phyloP scores from a whole-genome alignment of 2,329 filamentous ascomycete species.

The Cladosporium sp. region DNA sequence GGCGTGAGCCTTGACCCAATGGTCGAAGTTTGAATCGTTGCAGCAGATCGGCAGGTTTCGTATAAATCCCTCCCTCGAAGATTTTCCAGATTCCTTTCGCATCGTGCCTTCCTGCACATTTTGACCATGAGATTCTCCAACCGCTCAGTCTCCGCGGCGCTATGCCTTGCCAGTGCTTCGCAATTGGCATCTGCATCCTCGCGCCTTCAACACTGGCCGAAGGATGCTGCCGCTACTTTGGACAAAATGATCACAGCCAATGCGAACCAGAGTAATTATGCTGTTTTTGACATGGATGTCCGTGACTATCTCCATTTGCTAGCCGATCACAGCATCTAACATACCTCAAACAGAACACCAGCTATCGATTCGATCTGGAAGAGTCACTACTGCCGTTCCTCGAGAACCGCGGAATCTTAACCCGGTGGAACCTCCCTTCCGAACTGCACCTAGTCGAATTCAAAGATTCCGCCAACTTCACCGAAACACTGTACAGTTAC shows the following conservation, averaged over 20 bases:
- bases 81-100: background rate
- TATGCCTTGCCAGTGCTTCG: background rate
- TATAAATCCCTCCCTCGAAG: no score
- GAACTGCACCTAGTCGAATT: slow-evolving; percentile 39
- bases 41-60: no score
- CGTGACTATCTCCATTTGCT: background rate
- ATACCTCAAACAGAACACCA: slow-evolving; percentile 30
- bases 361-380: slow-evolving; percentile 38
- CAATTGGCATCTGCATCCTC: background rate
- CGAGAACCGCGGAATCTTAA: slow-evolving; percentile 38
- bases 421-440: slow-evolving; percentile 32
- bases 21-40: no score
- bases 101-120: background rate
- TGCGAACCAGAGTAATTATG: slow-evolving; percentile 19
- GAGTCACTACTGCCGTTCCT: slow-evolving; percentile 41
- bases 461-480: slow-evolving; percentile 34
- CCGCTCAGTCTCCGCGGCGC: background rate
- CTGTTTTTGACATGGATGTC: slow-evolving; percentile 36
- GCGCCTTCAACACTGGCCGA: slow-evolving; percentile 16
- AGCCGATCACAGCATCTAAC: background rate
- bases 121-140: background rate
- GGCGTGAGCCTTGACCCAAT: no score
- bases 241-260: slow-evolving; percentile 16
- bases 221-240: slow-evolving; percentile 14
- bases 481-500: slow-evolving; percentile 42